Evolutionary conservation across 441 rosid species (phyloP).

Genomic region (Biscutella laevigata): DNA sequence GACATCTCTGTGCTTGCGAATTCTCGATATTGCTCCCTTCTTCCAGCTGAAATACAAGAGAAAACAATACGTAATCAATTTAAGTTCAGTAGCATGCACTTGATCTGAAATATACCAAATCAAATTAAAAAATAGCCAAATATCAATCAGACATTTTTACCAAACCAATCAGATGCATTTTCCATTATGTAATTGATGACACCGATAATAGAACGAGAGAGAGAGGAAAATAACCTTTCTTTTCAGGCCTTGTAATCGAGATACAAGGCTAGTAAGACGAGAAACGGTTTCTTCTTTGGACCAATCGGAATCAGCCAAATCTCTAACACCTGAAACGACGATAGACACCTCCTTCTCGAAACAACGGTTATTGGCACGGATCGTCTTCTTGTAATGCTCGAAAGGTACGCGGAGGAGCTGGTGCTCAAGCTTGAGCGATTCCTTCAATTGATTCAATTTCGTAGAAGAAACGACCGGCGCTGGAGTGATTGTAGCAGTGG

Average conservation of each 20-base stretch:
- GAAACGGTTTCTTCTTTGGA: constrained; percentile 62
- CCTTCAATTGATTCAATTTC: constrained; percentile 52
- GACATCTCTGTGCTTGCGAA: constrained; percentile 74
- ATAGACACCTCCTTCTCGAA: constrained; percentile 71
- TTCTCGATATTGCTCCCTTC: constrained; percentile 69
- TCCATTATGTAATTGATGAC: not conserved
- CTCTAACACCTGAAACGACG: constrained; percentile 51
- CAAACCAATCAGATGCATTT: not conserved
- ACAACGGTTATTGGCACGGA: constrained; percentile 65
- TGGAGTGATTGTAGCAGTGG: constrained; percentile 18
- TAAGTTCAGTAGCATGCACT: no score
- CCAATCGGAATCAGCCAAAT: constrained; percentile 45
- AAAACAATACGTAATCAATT: not conserved
- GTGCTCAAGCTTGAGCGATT: constrained; percentile 81
- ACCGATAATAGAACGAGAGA: not conserved
- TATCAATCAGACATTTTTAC: not conserved
- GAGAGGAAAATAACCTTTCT: constrained; percentile 44
- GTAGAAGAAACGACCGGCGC: constrained; percentile 34
- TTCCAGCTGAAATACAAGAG: constrained; percentile 45
- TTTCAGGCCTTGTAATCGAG: constrained; percentile 87
- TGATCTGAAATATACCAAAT: not conserved
- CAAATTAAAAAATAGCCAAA: no score
- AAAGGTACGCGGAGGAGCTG: constrained; percentile 87
- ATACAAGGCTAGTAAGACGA: constrained; percentile 70
- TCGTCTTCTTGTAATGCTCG: constrained; percentile 86